Evolutionary conservation across 2,329 filamentous ascomycete genomes (phyloP).

Genomic region (Falciphora oryzae): DNA sequence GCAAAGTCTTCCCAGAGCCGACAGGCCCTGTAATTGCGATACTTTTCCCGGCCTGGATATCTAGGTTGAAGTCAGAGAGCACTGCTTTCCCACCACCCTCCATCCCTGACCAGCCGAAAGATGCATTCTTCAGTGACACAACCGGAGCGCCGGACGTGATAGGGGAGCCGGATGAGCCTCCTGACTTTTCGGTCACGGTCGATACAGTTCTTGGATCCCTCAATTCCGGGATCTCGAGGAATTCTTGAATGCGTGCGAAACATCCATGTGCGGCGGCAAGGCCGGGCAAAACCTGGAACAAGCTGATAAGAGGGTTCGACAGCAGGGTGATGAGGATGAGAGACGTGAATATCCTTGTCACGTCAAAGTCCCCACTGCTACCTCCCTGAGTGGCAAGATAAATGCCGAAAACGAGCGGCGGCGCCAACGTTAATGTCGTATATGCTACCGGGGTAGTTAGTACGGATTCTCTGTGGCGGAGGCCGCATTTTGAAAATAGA

Average conservation of each 20-base stretch:
- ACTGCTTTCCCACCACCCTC: conserved; percentile 18
- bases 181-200: neutral
- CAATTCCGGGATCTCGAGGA: conserved; percentile 23
- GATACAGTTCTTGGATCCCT: neutral
- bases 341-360: conserved; percentile 24
- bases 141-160: neutral
- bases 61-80: conserved; percentile 28
- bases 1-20: conserved; percentile 38
- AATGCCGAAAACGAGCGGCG: conserved; percentile 28
- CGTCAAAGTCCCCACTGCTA: conserved; percentile 16
- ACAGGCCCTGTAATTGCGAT: conserved; percentile 37
- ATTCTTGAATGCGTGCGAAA: conserved; percentile 29
- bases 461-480: conserved; percentile 13
- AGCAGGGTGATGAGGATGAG: conserved; percentile 31
- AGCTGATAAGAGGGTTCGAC: conserved; percentile 22
- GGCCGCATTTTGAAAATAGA: conserved; percentile 24
- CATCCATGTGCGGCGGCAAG: conserved; percentile 28
- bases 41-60: conserved; percentile 25
- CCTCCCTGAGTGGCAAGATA: neutral
- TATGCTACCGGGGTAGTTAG: conserved; percentile 20
- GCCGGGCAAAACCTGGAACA: conserved; percentile 28
- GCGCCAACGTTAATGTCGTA: conserved; percentile 29
- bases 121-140: conserved; percentile 18
- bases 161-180: neutral
- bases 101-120: conserved; percentile 27